A percentile compares a stretch with the other conserved stretches of the same genome.
Evolutionary conservation across 2,329 filamentous ascomycete species (phyloP).

Genomic region (Ascochyta clinopodiicola): DNA sequence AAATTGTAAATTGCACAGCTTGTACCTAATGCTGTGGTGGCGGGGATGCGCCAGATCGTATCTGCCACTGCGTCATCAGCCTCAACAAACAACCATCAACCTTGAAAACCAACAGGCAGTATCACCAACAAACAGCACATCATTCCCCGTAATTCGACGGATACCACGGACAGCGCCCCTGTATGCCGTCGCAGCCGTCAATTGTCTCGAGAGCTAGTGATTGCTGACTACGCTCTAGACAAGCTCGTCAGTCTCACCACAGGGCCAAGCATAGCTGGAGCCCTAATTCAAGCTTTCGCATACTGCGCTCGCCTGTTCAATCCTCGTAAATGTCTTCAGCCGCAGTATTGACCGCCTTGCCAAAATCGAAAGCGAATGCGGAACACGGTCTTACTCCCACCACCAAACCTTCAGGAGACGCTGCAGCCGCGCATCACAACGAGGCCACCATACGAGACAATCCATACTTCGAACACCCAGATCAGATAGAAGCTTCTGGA

Average conservation of each 20-base stretch:
- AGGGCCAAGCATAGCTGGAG: not conserved
- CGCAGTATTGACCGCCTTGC: conserved; percentile 36
- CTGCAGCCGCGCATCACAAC: not conserved
- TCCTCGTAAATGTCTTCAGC: conserved; percentile 35
- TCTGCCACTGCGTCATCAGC: conserved; percentile 17
- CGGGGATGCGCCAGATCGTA: conserved; percentile 7
- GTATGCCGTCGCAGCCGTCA: conserved; percentile 10
- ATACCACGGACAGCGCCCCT: not conserved
- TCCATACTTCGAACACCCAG: conserved; percentile 35
- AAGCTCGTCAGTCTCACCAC: conserved; percentile 9
- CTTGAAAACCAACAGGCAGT: not conserved
- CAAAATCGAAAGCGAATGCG: conserved; percentile 38
- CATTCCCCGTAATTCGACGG: not conserved
- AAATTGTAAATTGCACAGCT: not conserved
- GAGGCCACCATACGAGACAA: conserved; percentile 11
- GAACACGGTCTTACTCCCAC: conserved; percentile 11
- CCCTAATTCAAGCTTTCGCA: conserved; percentile 12
- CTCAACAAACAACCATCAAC: conserved; percentile 13
- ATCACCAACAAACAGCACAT: not conserved
- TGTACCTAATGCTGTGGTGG: not conserved
- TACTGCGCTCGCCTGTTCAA: conserved; percentile 6
- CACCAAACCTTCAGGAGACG: conserved; percentile 13
- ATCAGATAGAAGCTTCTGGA: conserved; percentile 34
- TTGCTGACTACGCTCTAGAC: conserved; percentile 10
- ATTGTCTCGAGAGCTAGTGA: not conserved